These are phyloP conservation scores for Setaria viridis DNA, from an alignment of 202 grass and related monocot genomes.

Conservation along the genomic window DNA sequence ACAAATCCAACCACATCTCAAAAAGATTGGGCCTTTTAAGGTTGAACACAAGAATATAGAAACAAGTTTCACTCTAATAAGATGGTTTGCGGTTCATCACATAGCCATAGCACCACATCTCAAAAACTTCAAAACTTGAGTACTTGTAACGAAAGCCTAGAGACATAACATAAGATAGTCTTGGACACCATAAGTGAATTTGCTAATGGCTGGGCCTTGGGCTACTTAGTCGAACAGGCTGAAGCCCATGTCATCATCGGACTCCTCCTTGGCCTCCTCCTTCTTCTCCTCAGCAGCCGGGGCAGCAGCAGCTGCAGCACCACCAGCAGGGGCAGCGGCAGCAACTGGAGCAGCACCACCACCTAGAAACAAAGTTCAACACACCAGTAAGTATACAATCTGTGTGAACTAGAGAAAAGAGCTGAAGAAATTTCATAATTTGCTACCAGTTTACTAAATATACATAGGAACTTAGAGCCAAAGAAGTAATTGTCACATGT, in stretches of 20 bases:
- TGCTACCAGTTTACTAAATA: too few relatives aligned
- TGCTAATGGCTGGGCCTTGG: background rate
- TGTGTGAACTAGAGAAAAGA: too few relatives aligned
- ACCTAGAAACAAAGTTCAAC: background rate
- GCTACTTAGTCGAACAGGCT: slow-evolving; percentile 54
- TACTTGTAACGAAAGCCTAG: slow-evolving; percentile 40
- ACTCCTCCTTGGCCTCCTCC: slow-evolving; percentile 57
- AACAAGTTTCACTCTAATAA: slow-evolving; percentile 36
- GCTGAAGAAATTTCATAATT: too few relatives aligned
- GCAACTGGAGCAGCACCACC: slow-evolving; percentile 42
- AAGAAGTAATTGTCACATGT: too few relatives aligned
- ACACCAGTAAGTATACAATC: background rate
- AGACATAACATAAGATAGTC: slow-evolving; percentile 27
- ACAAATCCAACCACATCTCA: too few relatives aligned
- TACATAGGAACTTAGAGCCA: too few relatives aligned
- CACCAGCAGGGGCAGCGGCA: slow-evolving; percentile 41
- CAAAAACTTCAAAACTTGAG: slow-evolving; percentile 49
- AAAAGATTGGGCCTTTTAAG: too few relatives aligned
- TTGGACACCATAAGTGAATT: slow-evolving; percentile 16
- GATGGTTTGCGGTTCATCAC: slow-evolving; percentile 12
- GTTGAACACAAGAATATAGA: background rate
- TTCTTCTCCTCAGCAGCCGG: slow-evolving; percentile 52
- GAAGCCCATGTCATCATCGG: slow-evolving; percentile 64
- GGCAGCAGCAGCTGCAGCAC: slow-evolving; percentile 33
- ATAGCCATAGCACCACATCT: slow-evolving; percentile 20